Conservation (phyloP, 305 asterid species). For the Fraxinus nigra region DNA sequence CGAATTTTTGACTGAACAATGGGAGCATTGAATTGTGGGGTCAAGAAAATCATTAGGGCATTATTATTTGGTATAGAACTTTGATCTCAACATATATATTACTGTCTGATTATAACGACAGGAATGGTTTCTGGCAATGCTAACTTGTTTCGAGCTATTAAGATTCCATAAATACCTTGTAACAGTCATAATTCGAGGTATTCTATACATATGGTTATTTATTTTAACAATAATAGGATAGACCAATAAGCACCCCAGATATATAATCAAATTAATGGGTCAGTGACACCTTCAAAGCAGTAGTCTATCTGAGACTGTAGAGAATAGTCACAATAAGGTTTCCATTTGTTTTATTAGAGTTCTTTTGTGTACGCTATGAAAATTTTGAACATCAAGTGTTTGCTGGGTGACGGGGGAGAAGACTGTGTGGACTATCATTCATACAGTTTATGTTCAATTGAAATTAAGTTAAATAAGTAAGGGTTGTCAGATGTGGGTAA, state of each 20-base stretch:
- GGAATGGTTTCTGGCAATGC: constrained; percentile 8
- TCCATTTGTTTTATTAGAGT: not conserved
- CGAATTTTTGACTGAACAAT: not conserved
- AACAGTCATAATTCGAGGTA: constrained; percentile 10
- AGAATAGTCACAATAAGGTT: not conserved
- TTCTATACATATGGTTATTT: not conserved
- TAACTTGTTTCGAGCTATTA: not conserved
- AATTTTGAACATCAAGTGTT: not conserved
- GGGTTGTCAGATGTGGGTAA: not conserved
- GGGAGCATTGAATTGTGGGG: constrained; percentile 1
- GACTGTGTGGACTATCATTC: not conserved
- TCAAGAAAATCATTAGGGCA: constrained; percentile 3
- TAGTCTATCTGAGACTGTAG: not conserved
- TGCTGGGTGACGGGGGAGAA: not conserved
- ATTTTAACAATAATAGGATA: constrained; percentile 2
- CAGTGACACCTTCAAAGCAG: not conserved
- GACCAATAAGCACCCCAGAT: not conserved
- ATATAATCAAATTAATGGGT: not conserved
- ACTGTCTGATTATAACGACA: not conserved
- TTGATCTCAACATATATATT: not conserved
- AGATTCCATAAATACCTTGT: not conserved
- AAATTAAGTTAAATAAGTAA: not conserved
- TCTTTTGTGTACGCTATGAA: not conserved
- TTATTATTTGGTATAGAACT: not conserved
- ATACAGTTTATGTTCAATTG: not conserved